These are phyloP conservation scores for Heterobasidion annosum DNA, from an alignment of 1,284 basidiomycete species.

Conservation along the genomic window DNA sequence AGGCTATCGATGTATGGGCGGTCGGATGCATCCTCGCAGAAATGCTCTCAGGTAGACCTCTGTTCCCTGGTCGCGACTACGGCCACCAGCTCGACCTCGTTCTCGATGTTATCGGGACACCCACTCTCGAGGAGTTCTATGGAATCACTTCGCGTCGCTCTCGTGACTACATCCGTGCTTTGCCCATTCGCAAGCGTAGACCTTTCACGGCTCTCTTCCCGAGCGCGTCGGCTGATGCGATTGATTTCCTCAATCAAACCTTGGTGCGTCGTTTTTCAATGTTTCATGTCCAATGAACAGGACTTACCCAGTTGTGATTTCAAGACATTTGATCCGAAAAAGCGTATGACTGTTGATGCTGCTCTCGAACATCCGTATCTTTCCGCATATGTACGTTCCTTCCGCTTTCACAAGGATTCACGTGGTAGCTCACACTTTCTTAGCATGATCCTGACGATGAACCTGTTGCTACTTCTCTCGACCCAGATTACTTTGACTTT, in stretches of 20 bases:
- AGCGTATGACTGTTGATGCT: slow-evolving; percentile 79
- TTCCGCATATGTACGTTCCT: slow-evolving; percentile 42
- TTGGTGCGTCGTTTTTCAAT: slow-evolving; percentile 40
- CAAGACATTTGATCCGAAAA: slow-evolving; percentile 79
- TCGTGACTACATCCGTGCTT: slow-evolving; percentile 74
- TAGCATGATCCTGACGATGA: slow-evolving; percentile 86
- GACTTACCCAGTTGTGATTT: slow-evolving; percentile 5
- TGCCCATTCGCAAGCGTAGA: slow-evolving; percentile 63
- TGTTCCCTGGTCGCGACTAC: slow-evolving; percentile 87
- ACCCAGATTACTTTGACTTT: slow-evolving; percentile 82
- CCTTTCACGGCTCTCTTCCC: slow-evolving; percentile 60
- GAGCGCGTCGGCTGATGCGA: slow-evolving; percentile 61
- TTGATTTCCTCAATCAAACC: slow-evolving; percentile 80
- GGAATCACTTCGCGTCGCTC: slow-evolving; percentile 78
- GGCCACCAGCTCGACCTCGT: slow-evolving; percentile 83
- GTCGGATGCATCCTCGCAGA: slow-evolving; percentile 89
- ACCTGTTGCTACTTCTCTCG: slow-evolving; percentile 63
- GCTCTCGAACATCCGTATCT: slow-evolving; percentile 77
- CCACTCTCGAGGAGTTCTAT: slow-evolving; percentile 82
- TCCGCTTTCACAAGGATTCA: not conserved
- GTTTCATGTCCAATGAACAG: not conserved
- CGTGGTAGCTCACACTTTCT: slow-evolving; percentile 4
- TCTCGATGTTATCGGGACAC: slow-evolving; percentile 83
- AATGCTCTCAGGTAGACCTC: slow-evolving; percentile 68
- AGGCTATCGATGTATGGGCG: slow-evolving; percentile 81